A percentile compares a stretch with the other conserved stretches of the same genome.
These are phyloP conservation scores for Tylopilus rubrobrunneus DNA, from an alignment of 768 basidiomycete genomes.

Conservation along the genomic window DNA sequence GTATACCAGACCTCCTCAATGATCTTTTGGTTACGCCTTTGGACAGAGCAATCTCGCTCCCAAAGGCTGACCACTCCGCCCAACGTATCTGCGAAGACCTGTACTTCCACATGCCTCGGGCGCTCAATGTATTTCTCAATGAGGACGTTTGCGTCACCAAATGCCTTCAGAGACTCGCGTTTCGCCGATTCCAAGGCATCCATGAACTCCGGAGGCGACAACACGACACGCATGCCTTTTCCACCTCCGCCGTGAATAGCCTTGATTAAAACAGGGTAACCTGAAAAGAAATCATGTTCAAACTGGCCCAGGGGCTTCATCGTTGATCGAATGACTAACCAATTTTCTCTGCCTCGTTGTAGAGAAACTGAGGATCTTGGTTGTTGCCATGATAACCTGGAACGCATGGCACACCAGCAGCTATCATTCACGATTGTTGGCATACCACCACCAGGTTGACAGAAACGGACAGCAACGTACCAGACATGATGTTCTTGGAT, in stretches of 20 bases:
- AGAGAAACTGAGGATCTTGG: slow-evolving; percentile 72
- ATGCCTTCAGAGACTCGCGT: slow-evolving; percentile 83
- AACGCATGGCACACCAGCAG: slow-evolving; percentile 87
- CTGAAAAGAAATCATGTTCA: slow-evolving; percentile 30
- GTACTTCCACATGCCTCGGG: slow-evolving; percentile 91
- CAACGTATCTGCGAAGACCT: slow-evolving; percentile 82
- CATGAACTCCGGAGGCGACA: slow-evolving; percentile 62
- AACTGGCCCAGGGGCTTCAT: background rate
- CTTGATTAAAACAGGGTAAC: slow-evolving; percentile 92
- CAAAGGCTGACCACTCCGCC: slow-evolving; percentile 91
- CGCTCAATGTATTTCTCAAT: slow-evolving; percentile 86
- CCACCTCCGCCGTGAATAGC: slow-evolving; percentile 96
- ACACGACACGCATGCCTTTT: slow-evolving; percentile 89
- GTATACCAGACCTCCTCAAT: slow-evolving; percentile 68
- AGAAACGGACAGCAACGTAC: slow-evolving; percentile 35
- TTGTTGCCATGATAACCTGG: slow-evolving; percentile 89
- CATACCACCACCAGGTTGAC: background rate
- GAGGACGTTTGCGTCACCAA: slow-evolving; percentile 82
- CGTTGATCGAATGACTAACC: slow-evolving; percentile 36
- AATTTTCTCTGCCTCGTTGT: slow-evolving; percentile 64
- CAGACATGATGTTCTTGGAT: slow-evolving; percentile 92
- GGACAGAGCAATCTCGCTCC: slow-evolving; percentile 93
- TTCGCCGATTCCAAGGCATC: slow-evolving; percentile 85
- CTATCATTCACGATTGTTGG: slow-evolving; percentile 35
- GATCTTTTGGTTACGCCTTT: slow-evolving; percentile 92